phyloP scores from a whole-genome alignment of 257 asterid species.

The Solanum ossicruentum region DNA sequence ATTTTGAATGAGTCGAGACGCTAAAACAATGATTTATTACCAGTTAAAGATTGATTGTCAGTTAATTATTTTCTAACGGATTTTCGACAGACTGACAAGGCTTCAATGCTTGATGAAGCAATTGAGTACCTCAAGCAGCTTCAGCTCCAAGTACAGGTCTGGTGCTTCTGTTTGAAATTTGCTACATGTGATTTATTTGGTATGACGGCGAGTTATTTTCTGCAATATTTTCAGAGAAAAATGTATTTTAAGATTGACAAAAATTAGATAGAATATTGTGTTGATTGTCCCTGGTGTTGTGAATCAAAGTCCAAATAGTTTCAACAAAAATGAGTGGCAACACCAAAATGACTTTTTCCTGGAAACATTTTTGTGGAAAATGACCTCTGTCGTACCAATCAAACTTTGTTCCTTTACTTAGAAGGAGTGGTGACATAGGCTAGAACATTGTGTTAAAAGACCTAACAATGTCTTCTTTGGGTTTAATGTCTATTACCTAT shows the following conservation, averaged over 20 bases:
- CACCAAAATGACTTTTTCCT: not conserved
- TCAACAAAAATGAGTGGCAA: not conserved
- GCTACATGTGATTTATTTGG: not conserved
- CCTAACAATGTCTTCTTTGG: too few species aligned
- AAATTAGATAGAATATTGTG: not conserved
- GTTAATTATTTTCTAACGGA: not conserved
- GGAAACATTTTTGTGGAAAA: not conserved
- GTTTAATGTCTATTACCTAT: too few species aligned
- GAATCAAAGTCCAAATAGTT: not conserved
- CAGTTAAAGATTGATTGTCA: not conserved
- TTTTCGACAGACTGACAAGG: constrained; percentile 61
- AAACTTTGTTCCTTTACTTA: not conserved
- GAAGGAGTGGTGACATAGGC: not conserved
- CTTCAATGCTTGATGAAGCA: constrained; percentile 88
- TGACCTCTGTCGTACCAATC: not conserved
- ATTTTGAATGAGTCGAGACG: not conserved
- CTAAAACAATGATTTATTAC: not conserved
- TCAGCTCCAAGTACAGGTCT: constrained; percentile 79
- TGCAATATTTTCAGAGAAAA: not conserved
- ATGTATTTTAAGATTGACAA: too few species aligned
- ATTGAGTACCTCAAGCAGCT: constrained; percentile 80
- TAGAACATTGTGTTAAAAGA: too few species aligned
- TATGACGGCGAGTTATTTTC: not conserved
- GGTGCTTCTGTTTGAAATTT: not conserved
- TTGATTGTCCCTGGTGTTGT: not conserved